Evolutionary conservation across 495 filamentous ascomycete species (phyloP).

Genomic region (Daldinia loculata): DNA sequence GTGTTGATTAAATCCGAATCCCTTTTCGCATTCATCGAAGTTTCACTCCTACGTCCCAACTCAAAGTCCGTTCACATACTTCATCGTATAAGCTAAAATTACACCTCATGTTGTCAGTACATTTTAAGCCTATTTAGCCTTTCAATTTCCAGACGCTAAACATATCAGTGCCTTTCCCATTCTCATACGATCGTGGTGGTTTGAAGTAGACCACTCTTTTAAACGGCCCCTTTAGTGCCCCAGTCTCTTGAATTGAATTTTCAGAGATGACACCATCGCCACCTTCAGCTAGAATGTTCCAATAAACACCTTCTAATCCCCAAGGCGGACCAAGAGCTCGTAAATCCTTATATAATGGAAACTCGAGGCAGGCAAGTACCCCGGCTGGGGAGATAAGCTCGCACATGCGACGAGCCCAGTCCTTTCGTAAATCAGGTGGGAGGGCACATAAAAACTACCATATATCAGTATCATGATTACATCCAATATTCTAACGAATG

Average conservation of each 20-base stretch:
- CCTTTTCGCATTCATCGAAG: not conserved
- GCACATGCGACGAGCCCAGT: conserved; percentile 71
- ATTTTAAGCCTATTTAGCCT: not conserved
- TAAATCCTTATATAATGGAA: conserved; percentile 73
- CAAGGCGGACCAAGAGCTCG: conserved; percentile 72
- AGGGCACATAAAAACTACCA: conserved; percentile 81
- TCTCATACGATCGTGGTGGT: conserved; percentile 70
- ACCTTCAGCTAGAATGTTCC: conserved; percentile 68
- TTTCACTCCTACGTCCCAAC: not conserved
- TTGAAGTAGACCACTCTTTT: conserved; percentile 68
- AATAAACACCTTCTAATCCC: conserved; percentile 68
- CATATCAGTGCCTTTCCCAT: conserved; percentile 48
- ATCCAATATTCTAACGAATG: not conserved
- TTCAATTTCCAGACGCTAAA: conserved; percentile 37
- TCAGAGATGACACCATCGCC: conserved; percentile 69
- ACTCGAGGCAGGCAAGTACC: conserved; percentile 80
- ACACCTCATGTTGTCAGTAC: too few species aligned
- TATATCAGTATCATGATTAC: not conserved
- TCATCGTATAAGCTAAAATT: too few species aligned
- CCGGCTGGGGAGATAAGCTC: conserved; percentile 67
- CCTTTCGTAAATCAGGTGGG: conserved; percentile 65
- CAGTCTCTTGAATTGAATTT: conserved; percentile 42
- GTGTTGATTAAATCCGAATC: not conserved
- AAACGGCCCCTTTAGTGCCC: conserved; percentile 50
- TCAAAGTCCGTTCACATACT: not conserved